Percentiles rank a stretch among this genome's conserved stretches.
Conservation (phyloP, 441 rosid genomes). For the Geranium incanum region DNA sequence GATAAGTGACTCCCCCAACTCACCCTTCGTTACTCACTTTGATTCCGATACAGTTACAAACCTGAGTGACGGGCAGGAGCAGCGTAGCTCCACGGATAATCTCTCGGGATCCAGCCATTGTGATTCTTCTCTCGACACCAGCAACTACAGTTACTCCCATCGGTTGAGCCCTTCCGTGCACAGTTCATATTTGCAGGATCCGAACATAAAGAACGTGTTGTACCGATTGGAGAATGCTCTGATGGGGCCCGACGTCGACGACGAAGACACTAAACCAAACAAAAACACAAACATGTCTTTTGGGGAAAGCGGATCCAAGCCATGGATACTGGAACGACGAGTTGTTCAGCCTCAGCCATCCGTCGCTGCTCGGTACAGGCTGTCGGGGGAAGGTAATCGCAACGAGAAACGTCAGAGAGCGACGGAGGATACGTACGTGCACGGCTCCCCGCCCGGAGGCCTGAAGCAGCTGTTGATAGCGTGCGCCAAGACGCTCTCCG, state of each 20-base stretch:
- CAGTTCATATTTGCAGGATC: conserved; percentile 25
- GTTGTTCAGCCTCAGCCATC: conserved; percentile 32
- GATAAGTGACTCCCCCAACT: conserved; percentile 37
- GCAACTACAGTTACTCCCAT: conserved; percentile 25
- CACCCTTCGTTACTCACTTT: conserved; percentile 32
- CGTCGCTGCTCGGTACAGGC: conserved; percentile 24
- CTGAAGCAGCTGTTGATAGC: conserved; percentile 57
- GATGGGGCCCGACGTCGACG: conserved; percentile 41
- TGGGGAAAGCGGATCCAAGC: conserved; percentile 22
- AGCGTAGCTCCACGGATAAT: conserved; percentile 39
- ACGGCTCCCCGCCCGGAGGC: conserved; percentile 39
- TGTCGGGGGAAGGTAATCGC: conserved; percentile 24
- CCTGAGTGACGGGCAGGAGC: conserved; percentile 46
- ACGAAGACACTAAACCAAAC: conserved; percentile 21
- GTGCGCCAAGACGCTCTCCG: conserved; percentile 64
- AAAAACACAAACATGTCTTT: conserved; percentile 21
- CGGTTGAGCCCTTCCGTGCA: conserved; percentile 29
- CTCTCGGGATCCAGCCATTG: conserved; percentile 38
- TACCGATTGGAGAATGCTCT: conserved; percentile 46
- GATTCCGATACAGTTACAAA: conserved; percentile 33
- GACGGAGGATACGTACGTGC: conserved; percentile 26
- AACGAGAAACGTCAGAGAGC: conserved; percentile 30
- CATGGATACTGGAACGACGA: conserved; percentile 27
- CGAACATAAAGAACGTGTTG: conserved; percentile 30
- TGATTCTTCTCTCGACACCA: conserved; percentile 39